These are phyloP conservation scores for Fusarium sp. DNA, from an alignment of 2,329 filamentous ascomycete genomes.

Conservation along the genomic window DNA sequence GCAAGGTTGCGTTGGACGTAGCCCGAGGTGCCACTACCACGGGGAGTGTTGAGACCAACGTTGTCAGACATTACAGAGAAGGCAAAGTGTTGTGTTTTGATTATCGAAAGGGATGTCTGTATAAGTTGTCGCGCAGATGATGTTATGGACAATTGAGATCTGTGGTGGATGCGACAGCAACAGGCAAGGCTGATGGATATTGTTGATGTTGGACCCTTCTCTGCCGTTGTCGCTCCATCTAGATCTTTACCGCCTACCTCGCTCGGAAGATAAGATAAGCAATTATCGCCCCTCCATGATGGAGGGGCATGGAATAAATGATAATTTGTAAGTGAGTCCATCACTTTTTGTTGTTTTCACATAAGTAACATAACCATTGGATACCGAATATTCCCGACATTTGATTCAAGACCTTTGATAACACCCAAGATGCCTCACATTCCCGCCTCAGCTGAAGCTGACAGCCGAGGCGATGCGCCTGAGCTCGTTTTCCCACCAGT, in stretches of 20 bases:
- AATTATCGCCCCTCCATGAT: conserved; percentile 26
- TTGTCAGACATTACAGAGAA: conserved; percentile 83
- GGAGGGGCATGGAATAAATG: conserved; percentile 31
- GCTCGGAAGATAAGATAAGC: conserved; percentile 25
- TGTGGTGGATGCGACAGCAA: conserved; percentile 11
- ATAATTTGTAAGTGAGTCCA: conserved; percentile 35
- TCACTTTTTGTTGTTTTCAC: not conserved
- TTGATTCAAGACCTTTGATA: not conserved
- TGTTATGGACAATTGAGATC: not conserved
- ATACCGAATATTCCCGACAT: not conserved
- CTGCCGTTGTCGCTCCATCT: not conserved
- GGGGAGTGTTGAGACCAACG: conserved; percentile 92
- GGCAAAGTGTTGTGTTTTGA: not conserved
- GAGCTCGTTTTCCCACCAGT: conserved; percentile 80
- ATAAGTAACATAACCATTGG: not conserved
- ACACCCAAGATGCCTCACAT: conserved; percentile 48
- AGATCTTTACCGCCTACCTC: conserved; percentile 11
- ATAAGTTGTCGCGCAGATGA: not conserved
- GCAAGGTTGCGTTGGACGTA: conserved; percentile 98
- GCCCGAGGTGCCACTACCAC: conserved; percentile 94
- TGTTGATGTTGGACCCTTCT: conserved; percentile 29
- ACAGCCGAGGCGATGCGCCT: conserved; percentile 23
- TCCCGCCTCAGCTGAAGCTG: conserved; percentile 24
- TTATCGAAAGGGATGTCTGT: not conserved
- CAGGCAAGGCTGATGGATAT: conserved; percentile 14